Conservation (phyloP, 1,139 yeast genomes). For the Yamadazyma epiphylla region DNA sequence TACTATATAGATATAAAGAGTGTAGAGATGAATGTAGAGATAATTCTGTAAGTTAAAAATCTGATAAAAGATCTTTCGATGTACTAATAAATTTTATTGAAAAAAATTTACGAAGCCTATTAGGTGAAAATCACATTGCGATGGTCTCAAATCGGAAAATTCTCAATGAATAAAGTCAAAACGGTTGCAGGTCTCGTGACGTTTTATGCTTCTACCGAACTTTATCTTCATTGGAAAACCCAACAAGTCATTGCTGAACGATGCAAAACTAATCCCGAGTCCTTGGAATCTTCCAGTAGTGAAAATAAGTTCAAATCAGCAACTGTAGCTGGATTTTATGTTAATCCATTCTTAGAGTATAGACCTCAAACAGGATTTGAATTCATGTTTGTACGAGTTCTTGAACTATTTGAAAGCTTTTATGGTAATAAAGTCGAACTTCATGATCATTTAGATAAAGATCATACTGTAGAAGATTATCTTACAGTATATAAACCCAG, state of each 20-base stretch:
- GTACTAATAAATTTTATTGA: no score
- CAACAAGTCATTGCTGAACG: conserved; percentile 54
- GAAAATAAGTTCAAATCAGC: conserved; percentile 49
- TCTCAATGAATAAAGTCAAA: conserved; percentile 25
- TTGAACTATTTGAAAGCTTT: conserved; percentile 64
- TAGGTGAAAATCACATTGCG: no score
- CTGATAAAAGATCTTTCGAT: no score
- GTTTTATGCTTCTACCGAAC: conserved; percentile 67
- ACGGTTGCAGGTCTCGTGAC: conserved; percentile 42
- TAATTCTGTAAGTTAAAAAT: no score
- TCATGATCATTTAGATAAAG: conserved; percentile 41
- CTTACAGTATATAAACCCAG: conserved; percentile 62
- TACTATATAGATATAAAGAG: no score
- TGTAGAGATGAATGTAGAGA: no score
- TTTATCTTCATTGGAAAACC: conserved; percentile 56
- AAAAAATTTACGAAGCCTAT: no score
- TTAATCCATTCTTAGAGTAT: conserved; percentile 90
- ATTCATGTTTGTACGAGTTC: conserved; percentile 65
- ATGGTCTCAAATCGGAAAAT: no score
- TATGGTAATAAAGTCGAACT: conserved; percentile 60
- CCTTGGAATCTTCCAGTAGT: conserved; percentile 21
- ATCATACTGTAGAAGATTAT: conserved; percentile 42
- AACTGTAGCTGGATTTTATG: conserved; percentile 73
- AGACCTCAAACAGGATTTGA: conserved; percentile 87
- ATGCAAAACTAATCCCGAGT: conserved; percentile 9